phyloP scores from a whole-genome alignment of 345 rosid species.

The Boechera divaricarpa region DNA sequence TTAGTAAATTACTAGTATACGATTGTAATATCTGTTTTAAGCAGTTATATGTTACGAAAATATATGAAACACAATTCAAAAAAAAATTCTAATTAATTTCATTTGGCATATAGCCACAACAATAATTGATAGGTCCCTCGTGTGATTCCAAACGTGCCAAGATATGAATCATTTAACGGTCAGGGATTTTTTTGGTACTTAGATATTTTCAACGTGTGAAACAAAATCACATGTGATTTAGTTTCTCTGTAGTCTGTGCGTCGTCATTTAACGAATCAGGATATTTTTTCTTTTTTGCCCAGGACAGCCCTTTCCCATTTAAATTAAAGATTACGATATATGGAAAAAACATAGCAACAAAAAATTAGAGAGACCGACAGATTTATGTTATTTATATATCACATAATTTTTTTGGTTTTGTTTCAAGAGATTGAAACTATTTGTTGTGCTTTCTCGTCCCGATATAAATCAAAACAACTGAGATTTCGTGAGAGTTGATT shows the following conservation, averaged over 20 bases:
- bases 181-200: constrained; percentile 41
- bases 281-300: neutral
- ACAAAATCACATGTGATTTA: constrained; percentile 28
- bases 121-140: constrained; percentile 37
- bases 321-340: neutral
- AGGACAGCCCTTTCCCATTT: neutral
- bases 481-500: neutral
- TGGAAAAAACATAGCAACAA: too few species aligned
- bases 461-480: neutral
- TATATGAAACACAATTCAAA: neutral
- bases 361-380: neutral
- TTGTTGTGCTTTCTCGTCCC: neutral
- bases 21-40: neutral
- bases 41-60: neutral
- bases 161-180: constrained; percentile 37
- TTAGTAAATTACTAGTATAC: neutral
- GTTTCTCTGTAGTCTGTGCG: neutral
- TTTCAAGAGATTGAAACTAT: neutral
- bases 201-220: constrained; percentile 36
- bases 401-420: neutral
- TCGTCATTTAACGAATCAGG: constrained; percentile 13
- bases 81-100: neutral
- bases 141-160: constrained; percentile 30
- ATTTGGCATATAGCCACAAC: constrained; percentile 35
- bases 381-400: neutral